phyloP scores from a whole-genome alignment of 106 monocot species.

The Dendrobium officinale region DNA sequence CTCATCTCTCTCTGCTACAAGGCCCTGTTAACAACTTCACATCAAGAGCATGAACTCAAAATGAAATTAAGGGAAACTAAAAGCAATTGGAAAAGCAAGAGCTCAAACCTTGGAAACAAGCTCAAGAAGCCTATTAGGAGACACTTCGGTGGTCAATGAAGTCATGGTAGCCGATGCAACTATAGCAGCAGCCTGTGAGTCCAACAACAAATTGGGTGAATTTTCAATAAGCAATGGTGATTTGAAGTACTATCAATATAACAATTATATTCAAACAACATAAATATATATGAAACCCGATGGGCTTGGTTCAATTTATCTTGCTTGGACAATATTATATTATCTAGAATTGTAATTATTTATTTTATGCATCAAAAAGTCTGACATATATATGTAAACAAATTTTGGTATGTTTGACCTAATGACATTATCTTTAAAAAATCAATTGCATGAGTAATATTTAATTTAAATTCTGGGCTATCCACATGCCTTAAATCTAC shows the following conservation, averaged over 20 bases:
- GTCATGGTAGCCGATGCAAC: conserved; percentile 83
- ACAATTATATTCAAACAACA: background rate
- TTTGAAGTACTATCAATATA: background rate
- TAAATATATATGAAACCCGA: background rate
- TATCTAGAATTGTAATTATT: background rate
- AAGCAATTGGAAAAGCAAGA: conserved; percentile 4
- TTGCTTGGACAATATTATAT: background rate
- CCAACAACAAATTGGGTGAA: background rate
- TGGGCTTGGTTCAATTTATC: background rate
- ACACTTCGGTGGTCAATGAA: conserved; percentile 37
- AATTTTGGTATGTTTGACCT: background rate
- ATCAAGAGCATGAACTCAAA: background rate
- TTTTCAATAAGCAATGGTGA: background rate
- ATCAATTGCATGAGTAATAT: background rate
- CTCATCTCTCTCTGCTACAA: conserved; percentile 72
- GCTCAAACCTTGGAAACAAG: conserved; percentile 76
- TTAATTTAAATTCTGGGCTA: background rate
- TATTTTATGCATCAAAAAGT: background rate
- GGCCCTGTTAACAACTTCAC: conserved; percentile 48
- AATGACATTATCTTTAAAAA: background rate
- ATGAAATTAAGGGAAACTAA: background rate
- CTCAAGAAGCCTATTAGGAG: conserved; percentile 53
- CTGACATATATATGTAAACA: background rate
- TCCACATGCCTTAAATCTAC: background rate
- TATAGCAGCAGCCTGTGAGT: conserved; percentile 57